Conservation (phyloP, 441 rosid genomes). For the Mallotus repandus region DNA sequence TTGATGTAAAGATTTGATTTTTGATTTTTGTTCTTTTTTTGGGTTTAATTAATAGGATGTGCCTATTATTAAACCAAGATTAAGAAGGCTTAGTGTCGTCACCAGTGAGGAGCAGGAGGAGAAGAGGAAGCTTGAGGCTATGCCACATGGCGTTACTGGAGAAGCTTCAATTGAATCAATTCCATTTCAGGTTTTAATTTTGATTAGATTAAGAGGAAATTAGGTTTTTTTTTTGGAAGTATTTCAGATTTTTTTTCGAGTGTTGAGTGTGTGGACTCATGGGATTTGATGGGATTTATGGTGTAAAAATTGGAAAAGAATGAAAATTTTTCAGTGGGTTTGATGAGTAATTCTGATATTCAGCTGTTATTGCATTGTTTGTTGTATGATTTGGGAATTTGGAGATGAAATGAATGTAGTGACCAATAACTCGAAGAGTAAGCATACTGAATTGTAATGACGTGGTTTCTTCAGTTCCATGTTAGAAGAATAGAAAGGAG, state of each 20-base stretch:
- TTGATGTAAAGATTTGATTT: background rate
- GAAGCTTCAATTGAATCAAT: constrained; percentile 55
- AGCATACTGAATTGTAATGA: background rate
- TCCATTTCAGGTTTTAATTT: constrained; percentile 65
- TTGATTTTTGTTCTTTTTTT: constrained; percentile 21
- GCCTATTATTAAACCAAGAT: constrained; percentile 45
- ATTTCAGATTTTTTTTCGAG: background rate
- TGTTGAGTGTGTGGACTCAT: background rate
- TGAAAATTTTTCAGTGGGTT: background rate
- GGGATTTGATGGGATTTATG: too few relatives aligned
- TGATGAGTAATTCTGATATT: background rate
- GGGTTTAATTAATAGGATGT: constrained; percentile 39
- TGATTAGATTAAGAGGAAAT: background rate
- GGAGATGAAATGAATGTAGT: background rate
- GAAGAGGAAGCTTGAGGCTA: constrained; percentile 25
- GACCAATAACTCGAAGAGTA: background rate
- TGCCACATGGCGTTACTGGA: constrained; percentile 71
- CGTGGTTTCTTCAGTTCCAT: background rate
- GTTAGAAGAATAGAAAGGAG: background rate
- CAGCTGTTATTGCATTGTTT: background rate
- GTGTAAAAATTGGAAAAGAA: background rate
- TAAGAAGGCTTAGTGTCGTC: constrained; percentile 51
- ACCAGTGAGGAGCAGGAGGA: constrained; percentile 26
- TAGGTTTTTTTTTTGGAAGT: background rate
- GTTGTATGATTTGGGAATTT: background rate